phyloP scores from a whole-genome alignment of 2,329 filamentous ascomycete species.

The Aspergillus phoenicis region DNA sequence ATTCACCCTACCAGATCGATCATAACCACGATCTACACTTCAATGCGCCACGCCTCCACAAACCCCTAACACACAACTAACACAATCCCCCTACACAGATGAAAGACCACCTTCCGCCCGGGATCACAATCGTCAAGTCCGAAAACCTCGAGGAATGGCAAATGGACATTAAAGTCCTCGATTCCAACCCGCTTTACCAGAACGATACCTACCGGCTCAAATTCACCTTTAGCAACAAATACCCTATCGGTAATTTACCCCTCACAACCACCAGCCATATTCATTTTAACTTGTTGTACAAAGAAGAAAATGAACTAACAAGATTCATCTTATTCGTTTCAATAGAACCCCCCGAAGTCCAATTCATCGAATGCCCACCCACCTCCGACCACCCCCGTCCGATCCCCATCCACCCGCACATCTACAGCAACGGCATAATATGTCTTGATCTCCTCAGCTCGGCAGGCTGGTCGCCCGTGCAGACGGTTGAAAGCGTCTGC shows the following conservation, averaged over 20 bases:
- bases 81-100: conserved; percentile 47
- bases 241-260: conserved; percentile 79
- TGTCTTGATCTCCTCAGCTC: conserved; percentile 88
- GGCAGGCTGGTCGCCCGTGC: conserved; percentile 92
- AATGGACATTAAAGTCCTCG: conserved; percentile 88
- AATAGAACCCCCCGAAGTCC: conserved; percentile 89
- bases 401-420: conserved; percentile 94
- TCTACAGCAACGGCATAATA: conserved; percentile 98
- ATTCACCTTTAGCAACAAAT: conserved; percentile 79
- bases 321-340: too few species aligned
- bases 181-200: conserved; percentile 84
- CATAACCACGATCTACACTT: neutral
- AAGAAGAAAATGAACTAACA: too few species aligned
- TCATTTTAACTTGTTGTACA: too few species aligned
- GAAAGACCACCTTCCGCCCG: conserved; percentile 61
- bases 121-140: conserved; percentile 77
- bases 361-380: conserved; percentile 67
- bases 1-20: neutral
- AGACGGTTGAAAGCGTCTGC: conserved; percentile 95
- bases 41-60: too few species aligned
- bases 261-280: neutral
- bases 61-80: neutral
- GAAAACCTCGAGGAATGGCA: conserved; percentile 88
- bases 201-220: conserved; percentile 80
- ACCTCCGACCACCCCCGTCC: conserved; percentile 48